These are phyloP conservation scores for Collybia sordida DNA, from an alignment of 768 basidiomycete species.

Conservation along the genomic window DNA sequence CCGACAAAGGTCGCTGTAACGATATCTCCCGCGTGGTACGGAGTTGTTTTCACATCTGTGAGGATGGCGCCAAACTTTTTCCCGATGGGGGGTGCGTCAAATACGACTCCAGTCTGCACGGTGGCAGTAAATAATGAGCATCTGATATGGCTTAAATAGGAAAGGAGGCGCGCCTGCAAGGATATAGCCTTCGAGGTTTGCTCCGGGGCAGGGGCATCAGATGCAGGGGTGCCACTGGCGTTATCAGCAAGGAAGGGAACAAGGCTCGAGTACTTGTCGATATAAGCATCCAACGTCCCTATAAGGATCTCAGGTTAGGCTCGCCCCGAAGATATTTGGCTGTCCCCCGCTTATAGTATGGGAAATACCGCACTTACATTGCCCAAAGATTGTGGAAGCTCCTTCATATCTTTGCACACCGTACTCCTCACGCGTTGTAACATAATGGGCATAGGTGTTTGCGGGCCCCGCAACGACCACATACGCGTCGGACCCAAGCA, in stretches of 20 bases:
- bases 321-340: background rate
- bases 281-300: conserved; percentile 82
- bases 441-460: conserved; percentile 77
- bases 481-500: conserved; percentile 67
- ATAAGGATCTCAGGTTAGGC: background rate
- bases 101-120: conserved; percentile 56
- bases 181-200: conserved; percentile 68
- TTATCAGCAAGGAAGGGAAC: conserved; percentile 60
- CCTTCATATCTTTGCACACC: conserved; percentile 78
- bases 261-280: conserved; percentile 69
- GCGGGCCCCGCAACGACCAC: conserved; percentile 83
- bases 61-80: conserved; percentile 64
- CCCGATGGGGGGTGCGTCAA: conserved; percentile 56
- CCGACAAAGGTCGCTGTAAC: conserved; percentile 69
- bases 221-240: conserved; percentile 46
- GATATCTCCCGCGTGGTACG: conserved; percentile 57
- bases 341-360: too few species aligned
- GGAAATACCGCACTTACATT: conserved; percentile 42
- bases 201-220: conserved; percentile 64
- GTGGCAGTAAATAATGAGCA: background rate
- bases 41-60: conserved; percentile 46
- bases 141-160: conserved; percentile 4
- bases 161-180: conserved; percentile 44
- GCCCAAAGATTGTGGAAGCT: conserved; percentile 77
- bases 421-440: conserved; percentile 74